These are phyloP conservation scores for Stipa capillata DNA, from an alignment of 176 grass and related monocot species.

Conservation along the genomic window DNA sequence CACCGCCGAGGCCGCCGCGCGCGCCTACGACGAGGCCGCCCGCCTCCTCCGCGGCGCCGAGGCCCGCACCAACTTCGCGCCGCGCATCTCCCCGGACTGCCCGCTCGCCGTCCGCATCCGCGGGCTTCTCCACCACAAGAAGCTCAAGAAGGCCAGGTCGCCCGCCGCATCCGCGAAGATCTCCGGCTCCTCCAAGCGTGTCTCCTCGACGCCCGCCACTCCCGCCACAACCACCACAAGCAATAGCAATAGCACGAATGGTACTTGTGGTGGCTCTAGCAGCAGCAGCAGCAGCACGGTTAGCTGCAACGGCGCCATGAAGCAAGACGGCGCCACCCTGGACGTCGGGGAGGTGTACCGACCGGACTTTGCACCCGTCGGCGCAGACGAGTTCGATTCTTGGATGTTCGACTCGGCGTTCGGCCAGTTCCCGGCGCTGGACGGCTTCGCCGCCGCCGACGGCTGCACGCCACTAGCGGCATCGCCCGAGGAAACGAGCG, in stretches of 20 bases:
- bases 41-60: slow-evolving; percentile 80
- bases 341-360: slow-evolving; percentile 43
- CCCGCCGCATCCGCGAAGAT: neutral
- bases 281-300: slow-evolving; percentile 13
- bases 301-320: slow-evolving; percentile 11
- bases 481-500: neutral
- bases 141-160: slow-evolving; percentile 49
- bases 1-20: slow-evolving; percentile 81
- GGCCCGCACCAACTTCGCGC: slow-evolving; percentile 76
- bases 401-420: slow-evolving; percentile 62
- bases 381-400: slow-evolving; percentile 32
- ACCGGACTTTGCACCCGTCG: slow-evolving; percentile 29
- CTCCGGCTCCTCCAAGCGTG: neutral
- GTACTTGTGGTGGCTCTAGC: neutral
- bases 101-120: slow-evolving; percentile 70
- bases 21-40: slow-evolving; percentile 91
- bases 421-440: slow-evolving; percentile 36
- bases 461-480: slow-evolving; percentile 2
- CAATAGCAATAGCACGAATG: neutral
- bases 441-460: slow-evolving; percentile 33
- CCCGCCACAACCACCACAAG: neutral
- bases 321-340: neutral
- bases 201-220: neutral
- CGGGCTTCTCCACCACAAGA: slow-evolving; percentile 72
- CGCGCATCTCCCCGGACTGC: slow-evolving; percentile 39